A percentile compares a stretch with the other conserved stretches of the same genome.
These are phyloP conservation scores for Orychophragmus violaceus DNA, from an alignment of 345 rosid species.

Conservation along the genomic window DNA sequence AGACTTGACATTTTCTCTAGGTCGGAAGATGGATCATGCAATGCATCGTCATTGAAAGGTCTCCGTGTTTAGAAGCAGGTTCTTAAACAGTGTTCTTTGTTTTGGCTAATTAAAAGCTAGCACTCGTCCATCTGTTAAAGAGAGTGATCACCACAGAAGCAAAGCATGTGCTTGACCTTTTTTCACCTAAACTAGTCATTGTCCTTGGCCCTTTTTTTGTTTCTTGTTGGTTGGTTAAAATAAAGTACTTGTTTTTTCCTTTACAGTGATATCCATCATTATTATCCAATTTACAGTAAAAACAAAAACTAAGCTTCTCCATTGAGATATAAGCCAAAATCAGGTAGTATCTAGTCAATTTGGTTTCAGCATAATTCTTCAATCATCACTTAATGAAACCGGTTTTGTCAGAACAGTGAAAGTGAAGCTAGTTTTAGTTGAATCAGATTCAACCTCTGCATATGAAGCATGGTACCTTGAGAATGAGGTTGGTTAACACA, in stretches of 20 bases:
- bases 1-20: not conserved
- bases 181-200: constrained; percentile 16
- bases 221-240: constrained; percentile 14
- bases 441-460: constrained; percentile 20
- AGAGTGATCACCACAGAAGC: not conserved
- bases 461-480: constrained; percentile 18
- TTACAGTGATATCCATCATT: not conserved
- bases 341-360: not conserved
- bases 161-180: not conserved
- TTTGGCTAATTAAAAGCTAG: not conserved
- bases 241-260: not conserved
- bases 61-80: constrained; percentile 1
- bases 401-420: not conserved
- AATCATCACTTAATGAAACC: not conserved
- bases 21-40: constrained; percentile 5
- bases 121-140: constrained; percentile 9
- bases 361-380: not conserved
- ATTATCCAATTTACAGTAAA: not conserved
- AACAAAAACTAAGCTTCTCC: not conserved
- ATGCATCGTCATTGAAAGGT: not conserved
- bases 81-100: not conserved
- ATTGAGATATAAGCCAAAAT: not conserved
- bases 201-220: not conserved
- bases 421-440: constrained; percentile 13
- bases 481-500: constrained; percentile 20